Conservation (phyloP, 257 asterid genomes). For the Nicotiana noctiflora region DNA sequence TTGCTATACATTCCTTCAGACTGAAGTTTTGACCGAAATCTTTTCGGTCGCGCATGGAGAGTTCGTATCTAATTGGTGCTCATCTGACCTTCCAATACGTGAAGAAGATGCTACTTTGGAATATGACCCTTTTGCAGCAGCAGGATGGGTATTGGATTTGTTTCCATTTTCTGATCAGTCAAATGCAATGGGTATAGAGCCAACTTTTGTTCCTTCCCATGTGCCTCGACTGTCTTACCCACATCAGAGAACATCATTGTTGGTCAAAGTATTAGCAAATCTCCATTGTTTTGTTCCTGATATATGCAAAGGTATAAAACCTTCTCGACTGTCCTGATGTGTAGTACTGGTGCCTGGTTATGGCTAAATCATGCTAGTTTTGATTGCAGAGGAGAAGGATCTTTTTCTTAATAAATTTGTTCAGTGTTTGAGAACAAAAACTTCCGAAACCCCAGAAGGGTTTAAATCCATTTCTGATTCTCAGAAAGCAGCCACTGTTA, state of each 20-base stretch:
- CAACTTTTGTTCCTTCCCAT: conserved; percentile 35
- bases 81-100: conserved; percentile 69
- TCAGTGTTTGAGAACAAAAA: conserved; percentile 55
- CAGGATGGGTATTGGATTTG: conserved; percentile 33
- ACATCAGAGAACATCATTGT: conserved; percentile 78
- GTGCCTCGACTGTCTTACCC: conserved; percentile 71
- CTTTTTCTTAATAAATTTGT: conserved; percentile 75
- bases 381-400: conserved; percentile 84
- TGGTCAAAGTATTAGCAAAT: conserved; percentile 92
- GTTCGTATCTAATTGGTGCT: conserved; percentile 89
- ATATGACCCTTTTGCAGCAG: conserved; percentile 50
- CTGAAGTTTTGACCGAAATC: conserved; percentile 68
- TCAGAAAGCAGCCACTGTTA: conserved; percentile 44
- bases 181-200: conserved; percentile 15
- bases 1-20: conserved; percentile 49
- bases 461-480: conserved; percentile 36
- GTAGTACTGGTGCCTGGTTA: conserved; percentile 3
- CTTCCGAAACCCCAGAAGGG: conserved; percentile 35
- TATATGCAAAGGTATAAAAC: conserved; percentile 74
- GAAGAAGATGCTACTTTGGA: conserved; percentile 79
- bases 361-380: conserved; percentile 17
- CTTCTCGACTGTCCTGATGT: conserved; percentile 1
- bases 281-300: conserved; percentile 94
- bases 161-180: conserved; percentile 17
- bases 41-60: conserved; percentile 72